Conservation (phyloP, 2,329 filamentous ascomycete genomes). For the Ophiostoma quercus region DNA sequence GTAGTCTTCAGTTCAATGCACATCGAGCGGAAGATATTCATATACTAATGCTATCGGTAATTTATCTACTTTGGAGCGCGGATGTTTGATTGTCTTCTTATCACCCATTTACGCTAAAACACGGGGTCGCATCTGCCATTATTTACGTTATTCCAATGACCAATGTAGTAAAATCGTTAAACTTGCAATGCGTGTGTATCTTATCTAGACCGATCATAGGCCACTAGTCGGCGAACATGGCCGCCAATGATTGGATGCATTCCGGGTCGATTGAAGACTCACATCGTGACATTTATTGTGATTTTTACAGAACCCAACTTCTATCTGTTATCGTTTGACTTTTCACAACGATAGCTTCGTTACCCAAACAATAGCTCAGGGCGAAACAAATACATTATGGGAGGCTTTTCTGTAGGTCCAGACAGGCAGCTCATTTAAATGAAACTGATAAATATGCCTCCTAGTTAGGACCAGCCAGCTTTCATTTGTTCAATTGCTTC, state of each 20-base stretch:
- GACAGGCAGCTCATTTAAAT: background rate
- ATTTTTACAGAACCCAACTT: too few relatives aligned
- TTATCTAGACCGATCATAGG: background rate
- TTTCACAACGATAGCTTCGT: too few relatives aligned
- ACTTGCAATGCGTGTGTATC: background rate
- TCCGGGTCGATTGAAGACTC: background rate
- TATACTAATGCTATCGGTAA: background rate
- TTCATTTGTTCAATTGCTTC: slow-evolving; percentile 39
- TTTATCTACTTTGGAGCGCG: slow-evolving; percentile 1
- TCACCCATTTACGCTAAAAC: background rate
- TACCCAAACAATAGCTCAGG: too few relatives aligned
- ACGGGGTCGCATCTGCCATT: background rate
- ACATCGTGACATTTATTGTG: background rate
- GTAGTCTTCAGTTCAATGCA: too few relatives aligned
- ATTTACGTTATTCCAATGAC: background rate
- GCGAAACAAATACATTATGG: too few relatives aligned
- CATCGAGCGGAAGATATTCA: background rate
- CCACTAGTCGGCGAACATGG: background rate
- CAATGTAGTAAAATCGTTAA: background rate
- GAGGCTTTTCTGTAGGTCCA: too few relatives aligned
- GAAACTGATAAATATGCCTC: background rate
- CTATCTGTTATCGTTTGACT: too few relatives aligned
- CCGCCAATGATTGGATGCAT: background rate
- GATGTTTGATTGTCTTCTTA: background rate
- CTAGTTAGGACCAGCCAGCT: slow-evolving; percentile 34